Evolutionary conservation across 768 basidiomycete genomes (phyloP).

Genomic region (Symmetrospora coprosmae): DNA sequence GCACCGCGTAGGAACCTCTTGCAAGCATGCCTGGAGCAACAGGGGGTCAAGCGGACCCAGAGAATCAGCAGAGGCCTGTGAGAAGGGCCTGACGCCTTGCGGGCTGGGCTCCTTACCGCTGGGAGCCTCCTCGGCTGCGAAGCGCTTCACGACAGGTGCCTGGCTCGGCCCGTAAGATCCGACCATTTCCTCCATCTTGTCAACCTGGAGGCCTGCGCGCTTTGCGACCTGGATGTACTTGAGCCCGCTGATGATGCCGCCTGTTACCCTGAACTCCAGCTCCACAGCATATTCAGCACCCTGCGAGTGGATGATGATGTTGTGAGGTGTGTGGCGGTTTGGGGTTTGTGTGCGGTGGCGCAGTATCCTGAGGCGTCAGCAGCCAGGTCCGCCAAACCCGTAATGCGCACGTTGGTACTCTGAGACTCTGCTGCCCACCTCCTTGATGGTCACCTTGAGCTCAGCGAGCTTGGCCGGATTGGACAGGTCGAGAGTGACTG

Average conservation of each 20-base stretch:
- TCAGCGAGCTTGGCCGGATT: neutral
- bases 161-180: slow-evolving; percentile 24
- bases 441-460: neutral
- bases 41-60: neutral
- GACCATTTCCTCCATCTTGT: slow-evolving; percentile 28
- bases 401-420: too few relatives aligned
- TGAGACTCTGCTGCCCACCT: too few relatives aligned
- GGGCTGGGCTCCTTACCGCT: too few relatives aligned
- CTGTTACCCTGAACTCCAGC: slow-evolving; percentile 24
- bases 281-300: slow-evolving; percentile 29
- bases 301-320: neutral
- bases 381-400: too few relatives aligned
- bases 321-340: too few relatives aligned
- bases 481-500: slow-evolving; percentile 27
- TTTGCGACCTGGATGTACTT: slow-evolving; percentile 30
- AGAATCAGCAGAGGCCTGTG: neutral
- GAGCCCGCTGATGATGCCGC: slow-evolving; percentile 22
- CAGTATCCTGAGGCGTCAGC: too few relatives aligned
- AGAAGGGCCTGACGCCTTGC: neutral
- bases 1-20: slow-evolving; percentile 1
- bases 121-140: slow-evolving; percentile 28
- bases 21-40: slow-evolving; percentile 20
- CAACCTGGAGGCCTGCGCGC: slow-evolving; percentile 20
- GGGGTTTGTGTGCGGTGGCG: too few relatives aligned
- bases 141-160: slow-evolving; percentile 18